Evolutionary conservation across 2,329 filamentous ascomycete species (phyloP).

Genomic region (Aaosphaeria pasadenensis): DNA sequence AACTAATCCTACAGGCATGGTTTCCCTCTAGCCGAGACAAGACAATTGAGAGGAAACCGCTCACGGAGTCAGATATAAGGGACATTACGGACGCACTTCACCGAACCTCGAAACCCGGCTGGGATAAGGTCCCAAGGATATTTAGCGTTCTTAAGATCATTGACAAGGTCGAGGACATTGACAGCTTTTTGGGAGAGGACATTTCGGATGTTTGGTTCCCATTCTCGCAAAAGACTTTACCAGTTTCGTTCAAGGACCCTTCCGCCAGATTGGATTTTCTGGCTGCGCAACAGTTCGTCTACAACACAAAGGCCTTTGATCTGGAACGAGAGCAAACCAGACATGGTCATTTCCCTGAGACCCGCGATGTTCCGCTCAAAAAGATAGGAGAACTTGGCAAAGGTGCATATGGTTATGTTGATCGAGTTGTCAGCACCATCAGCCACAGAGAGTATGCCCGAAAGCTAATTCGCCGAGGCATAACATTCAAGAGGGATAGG

Average conservation of each 20-base stretch:
- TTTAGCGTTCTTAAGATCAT: constrained; percentile 6
- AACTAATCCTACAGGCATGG: not conserved
- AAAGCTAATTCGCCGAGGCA: constrained; percentile 15
- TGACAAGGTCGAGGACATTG: constrained; percentile 3
- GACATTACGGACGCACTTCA: not conserved
- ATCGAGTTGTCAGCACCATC: constrained; percentile 17
- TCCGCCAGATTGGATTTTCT: constrained; percentile 4
- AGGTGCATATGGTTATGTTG: constrained; percentile 17
- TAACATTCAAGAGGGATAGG: constrained; percentile 8
- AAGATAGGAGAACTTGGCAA: constrained; percentile 12
- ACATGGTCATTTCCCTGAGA: constrained; percentile 5
- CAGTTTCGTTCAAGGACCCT: constrained; percentile 1
- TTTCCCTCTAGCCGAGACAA: not conserved
- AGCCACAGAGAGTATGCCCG: constrained; percentile 17
- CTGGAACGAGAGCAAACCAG: constrained; percentile 4
- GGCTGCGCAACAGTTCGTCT: constrained; percentile 3
- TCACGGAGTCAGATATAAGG: not conserved
- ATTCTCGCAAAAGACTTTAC: constrained; percentile 3
- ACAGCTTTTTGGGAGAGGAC: constrained; percentile 2
- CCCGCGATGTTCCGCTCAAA: constrained; percentile 8
- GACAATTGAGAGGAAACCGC: not conserved
- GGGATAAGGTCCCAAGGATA: constrained; percentile 8
- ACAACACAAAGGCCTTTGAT: constrained; percentile 4
- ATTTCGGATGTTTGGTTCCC: constrained; percentile 6
- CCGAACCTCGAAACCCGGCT: not conserved